Base-by-base conservation (phyloP, 2,329 filamentous ascomycete genomes). In the Bretziella fagacearum region DNA sequence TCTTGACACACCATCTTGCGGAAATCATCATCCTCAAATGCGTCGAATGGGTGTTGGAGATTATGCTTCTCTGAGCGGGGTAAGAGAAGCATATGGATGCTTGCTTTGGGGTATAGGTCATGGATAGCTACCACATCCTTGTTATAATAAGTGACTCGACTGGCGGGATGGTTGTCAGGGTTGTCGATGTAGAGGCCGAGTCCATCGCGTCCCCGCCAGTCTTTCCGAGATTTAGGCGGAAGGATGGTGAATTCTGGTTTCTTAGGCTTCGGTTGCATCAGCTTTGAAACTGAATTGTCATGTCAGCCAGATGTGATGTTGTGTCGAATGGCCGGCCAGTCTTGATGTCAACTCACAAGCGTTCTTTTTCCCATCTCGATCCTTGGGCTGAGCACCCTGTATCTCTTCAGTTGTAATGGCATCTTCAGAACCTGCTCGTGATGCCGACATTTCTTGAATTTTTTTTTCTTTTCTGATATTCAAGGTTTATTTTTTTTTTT, bases 41-140 rank as follows among this genome's bases (percentile, higher is more conserved):
- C 84, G 17, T 81, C 73, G 56, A 89, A 80, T 0, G 89, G 87
- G 55, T 93, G 81, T 8, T 76, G 64, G 4, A 69, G 63, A 54
- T 69, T 75, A 57, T 77, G 74, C 2, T 59, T 56, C 1, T 67
- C 57, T 33, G 81, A 74, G 43, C 87, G 81, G 5, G 87, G 84
- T 4, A 96, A 75, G n/a, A 96, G 74, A 2, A 98, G 81, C 1
- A 84, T 70, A 64, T 98, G 91, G 3, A 95, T 69, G 3, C 74
- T 77, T 3, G 83, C 75, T 62, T 96, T 98, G 6, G 91, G 87
- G 58, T 77, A 98, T 52, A 77, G 67, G 64, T 98, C 91, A 55
- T 79, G 71, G 59, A 96, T 83, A 17, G 77, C 72, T 47, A 87
- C 81, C 54, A 82, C 85, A 51, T 76, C 66, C 8, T 74, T 67